A percentile compares a stretch with the other conserved stretches of the same genome.
phyloP scores from a whole-genome alignment of 2,329 filamentous ascomycete species.

The Stachybotrys elegans region DNA sequence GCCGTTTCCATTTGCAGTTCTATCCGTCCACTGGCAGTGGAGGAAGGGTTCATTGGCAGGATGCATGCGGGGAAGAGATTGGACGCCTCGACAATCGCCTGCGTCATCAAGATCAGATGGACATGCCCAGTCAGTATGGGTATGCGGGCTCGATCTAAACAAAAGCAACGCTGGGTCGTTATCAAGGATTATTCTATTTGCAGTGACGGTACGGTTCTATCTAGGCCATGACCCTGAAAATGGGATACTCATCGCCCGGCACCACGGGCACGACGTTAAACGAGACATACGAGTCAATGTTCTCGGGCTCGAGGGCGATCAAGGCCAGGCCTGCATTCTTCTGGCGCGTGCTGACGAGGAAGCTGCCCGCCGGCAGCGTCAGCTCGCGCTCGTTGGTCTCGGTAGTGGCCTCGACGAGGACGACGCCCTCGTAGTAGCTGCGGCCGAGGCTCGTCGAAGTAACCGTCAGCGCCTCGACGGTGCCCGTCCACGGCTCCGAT shows the following conservation, averaged over 20 bases:
- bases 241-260: constrained; percentile 23
- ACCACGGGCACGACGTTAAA: constrained; percentile 22
- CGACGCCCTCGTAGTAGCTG: constrained; percentile 21
- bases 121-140: too few relatives aligned
- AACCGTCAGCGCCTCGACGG: constrained; percentile 22
- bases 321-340: constrained; percentile 25
- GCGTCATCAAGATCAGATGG: too few relatives aligned
- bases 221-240: constrained; percentile 16
- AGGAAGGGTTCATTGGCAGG: too few relatives aligned
- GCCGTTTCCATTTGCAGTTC: too few relatives aligned
- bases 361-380: constrained; percentile 21
- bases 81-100: too few relatives aligned
- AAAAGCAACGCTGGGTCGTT: too few relatives aligned
- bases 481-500: constrained; percentile 13
- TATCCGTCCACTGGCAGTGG: too few relatives aligned
- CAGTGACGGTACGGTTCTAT: too few relatives aligned
- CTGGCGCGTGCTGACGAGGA: constrained; percentile 25
- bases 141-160: too few relatives aligned
- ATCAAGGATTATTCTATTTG: too few relatives aligned
- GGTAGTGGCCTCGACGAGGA: constrained; percentile 15
- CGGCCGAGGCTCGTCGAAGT: constrained; percentile 13
- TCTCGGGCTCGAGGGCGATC: constrained; percentile 25
- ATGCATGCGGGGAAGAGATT: too few relatives aligned
- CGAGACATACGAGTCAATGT: constrained; percentile 26
- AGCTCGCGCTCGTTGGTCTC: constrained; percentile 12